These are phyloP conservation scores for Botrytis porri DNA, from an alignment of 2,329 filamentous ascomycete species.

Conservation along the genomic window DNA sequence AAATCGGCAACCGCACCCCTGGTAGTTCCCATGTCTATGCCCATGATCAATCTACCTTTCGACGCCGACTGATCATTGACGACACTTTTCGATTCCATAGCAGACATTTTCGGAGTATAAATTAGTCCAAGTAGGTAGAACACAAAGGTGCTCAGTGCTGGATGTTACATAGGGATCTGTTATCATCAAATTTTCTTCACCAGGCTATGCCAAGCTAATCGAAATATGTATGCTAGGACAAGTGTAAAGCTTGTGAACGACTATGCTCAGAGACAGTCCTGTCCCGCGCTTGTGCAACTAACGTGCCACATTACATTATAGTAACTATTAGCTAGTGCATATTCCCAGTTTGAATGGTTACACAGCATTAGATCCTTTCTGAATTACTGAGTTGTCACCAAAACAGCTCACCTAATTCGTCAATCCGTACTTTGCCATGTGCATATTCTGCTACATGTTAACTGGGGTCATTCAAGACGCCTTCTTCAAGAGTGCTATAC, in stretches of 20 bases:
- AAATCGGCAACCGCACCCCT: not conserved
- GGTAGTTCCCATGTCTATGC: conserved; percentile 12
- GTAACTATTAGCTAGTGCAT: not conserved
- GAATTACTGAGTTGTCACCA: not conserved
- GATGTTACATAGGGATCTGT: not conserved
- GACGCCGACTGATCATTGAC: not conserved
- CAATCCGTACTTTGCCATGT: not conserved
- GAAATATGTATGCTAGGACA: not conserved
- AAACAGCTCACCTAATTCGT: not conserved
- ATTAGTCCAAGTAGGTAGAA: not conserved
- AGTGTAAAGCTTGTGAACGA: not conserved
- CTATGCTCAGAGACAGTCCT: not conserved
- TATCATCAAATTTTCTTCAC: not conserved
- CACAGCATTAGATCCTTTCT: not conserved
- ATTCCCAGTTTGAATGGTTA: not conserved
- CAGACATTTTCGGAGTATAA: not conserved
- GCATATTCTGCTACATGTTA: not conserved
- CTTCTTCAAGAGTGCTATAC: not conserved
- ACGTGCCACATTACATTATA: not conserved
- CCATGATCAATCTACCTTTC: conserved; percentile 5
- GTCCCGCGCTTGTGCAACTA: not conserved
- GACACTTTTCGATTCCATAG: not conserved
- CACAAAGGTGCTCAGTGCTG: not conserved
- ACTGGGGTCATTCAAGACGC: not conserved
- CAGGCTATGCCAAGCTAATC: not conserved